Evolutionary conservation across 2,329 filamentous ascomycete species (phyloP).

Genomic region (Ascochyta pisi): DNA sequence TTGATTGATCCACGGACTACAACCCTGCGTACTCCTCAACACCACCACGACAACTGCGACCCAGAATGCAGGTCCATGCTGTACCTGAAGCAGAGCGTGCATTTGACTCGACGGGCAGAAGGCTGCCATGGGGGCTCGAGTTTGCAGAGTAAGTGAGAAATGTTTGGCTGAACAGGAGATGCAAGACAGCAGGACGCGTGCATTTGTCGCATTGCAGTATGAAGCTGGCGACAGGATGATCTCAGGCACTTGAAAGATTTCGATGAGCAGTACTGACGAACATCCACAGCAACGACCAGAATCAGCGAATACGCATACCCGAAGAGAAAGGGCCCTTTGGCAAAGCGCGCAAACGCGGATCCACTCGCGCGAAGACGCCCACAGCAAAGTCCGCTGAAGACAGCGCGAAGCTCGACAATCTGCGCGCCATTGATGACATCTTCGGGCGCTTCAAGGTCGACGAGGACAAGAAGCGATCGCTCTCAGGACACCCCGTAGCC

Average conservation of each 20-base stretch:
- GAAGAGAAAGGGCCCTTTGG: constrained; percentile 70
- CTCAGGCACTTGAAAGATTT: not conserved
- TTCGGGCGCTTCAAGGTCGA: constrained; percentile 49
- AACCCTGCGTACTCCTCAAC: constrained; percentile 1
- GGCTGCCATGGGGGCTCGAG: constrained; percentile 69
- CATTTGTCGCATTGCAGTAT: constrained; percentile 1
- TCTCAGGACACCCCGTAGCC: constrained; percentile 27
- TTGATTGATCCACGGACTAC: constrained; percentile 1
- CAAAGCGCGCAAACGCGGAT: constrained; percentile 55
- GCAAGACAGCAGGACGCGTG: not conserved
- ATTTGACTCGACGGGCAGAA: constrained; percentile 64
- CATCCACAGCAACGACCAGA: constrained; percentile 47
- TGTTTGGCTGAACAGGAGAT: not conserved
- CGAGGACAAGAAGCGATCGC: constrained; percentile 38
- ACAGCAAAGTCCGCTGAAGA: constrained; percentile 67
- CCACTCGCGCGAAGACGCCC: constrained; percentile 62
- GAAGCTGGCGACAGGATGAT: not conserved
- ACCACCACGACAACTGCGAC: constrained; percentile 6
- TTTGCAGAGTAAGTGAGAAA: constrained; percentile 62
- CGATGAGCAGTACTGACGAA: not conserved
- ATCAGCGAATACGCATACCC: constrained; percentile 57
- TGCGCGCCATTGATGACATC: constrained; percentile 56
- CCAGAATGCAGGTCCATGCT: constrained; percentile 69
- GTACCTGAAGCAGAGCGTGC: constrained; percentile 69
- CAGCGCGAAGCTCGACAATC: constrained; percentile 53